phyloP scores from a whole-genome alignment of 768 basidiomycete genomes.

The Mrakia frigida region DNA sequence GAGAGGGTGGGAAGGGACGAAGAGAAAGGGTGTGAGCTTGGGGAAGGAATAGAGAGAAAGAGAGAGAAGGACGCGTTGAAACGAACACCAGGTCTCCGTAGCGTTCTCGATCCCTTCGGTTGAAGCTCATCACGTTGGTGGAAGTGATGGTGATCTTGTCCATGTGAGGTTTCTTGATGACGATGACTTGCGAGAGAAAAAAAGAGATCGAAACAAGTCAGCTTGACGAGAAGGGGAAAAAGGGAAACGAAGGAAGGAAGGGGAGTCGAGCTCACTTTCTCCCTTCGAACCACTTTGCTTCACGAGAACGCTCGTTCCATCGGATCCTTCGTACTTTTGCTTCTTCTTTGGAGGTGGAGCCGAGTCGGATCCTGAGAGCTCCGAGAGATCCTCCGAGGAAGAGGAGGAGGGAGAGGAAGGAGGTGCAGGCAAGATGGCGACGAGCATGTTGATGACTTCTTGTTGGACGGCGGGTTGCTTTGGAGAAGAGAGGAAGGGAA shows the following conservation, averaged over 20 bases:
- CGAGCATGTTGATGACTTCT: background rate
- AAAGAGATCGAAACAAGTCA: background rate
- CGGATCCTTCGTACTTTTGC: background rate
- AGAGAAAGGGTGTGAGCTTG: background rate
- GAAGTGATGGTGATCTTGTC: background rate
- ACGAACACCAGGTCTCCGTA: constrained; percentile 12
- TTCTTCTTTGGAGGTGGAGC: background rate
- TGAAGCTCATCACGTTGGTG: background rate
- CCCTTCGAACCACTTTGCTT: background rate
- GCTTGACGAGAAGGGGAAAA: too few relatives aligned
- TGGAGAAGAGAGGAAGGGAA: background rate
- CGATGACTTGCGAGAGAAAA: background rate
- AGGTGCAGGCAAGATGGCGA: background rate
- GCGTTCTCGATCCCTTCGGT: background rate
- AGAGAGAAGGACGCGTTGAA: background rate
- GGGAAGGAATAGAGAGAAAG: background rate
- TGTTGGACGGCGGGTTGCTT: background rate
- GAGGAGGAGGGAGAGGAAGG: background rate
- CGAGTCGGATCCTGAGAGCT: background rate
- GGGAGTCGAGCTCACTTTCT: background rate
- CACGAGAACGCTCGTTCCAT: background rate
- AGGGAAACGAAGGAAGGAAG: background rate
- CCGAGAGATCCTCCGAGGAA: background rate
- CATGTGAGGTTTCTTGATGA: background rate
- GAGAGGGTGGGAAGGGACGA: background rate